Evolutionary conservation across 2,329 filamentous ascomycete species (phyloP).

Genomic region (Fusarium palustre): DNA sequence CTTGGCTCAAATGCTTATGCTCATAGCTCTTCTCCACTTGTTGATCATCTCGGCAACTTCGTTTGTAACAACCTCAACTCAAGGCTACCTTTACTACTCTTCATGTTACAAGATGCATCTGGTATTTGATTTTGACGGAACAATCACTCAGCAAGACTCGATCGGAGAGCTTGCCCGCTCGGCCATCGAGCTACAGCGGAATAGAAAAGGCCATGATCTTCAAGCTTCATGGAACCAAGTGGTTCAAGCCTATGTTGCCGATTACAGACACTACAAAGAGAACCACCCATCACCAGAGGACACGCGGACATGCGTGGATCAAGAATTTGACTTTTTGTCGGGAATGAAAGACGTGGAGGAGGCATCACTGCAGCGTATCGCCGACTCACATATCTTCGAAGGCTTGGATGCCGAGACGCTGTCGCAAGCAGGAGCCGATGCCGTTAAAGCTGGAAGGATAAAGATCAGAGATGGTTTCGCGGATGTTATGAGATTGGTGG

Average conservation of each 20-base stretch:
- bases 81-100: background rate
- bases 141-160: conserved; percentile 67
- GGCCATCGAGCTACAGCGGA: conserved; percentile 54
- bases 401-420: conserved; percentile 53
- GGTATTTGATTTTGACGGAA: conserved; percentile 70
- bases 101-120: conserved; percentile 54
- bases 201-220: conserved; percentile 50
- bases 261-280: conserved; percentile 54
- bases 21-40: conserved; percentile 5
- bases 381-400: conserved; percentile 58
- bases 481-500: conserved; percentile 47
- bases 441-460: conserved; percentile 51
- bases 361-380: conserved; percentile 59
- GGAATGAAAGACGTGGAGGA: conserved; percentile 59
- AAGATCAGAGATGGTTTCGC: conserved; percentile 56
- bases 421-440: conserved; percentile 53
- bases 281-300: conserved; percentile 50
- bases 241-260: conserved; percentile 59
- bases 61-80: conserved; percentile 3
- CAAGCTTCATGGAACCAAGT: conserved; percentile 58
- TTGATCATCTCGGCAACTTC: conserved; percentile 7
- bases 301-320: conserved; percentile 50
- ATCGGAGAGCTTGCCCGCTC: conserved; percentile 60
- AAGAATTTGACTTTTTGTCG: conserved; percentile 59
- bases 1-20: conserved; percentile 23